These are phyloP conservation scores for Fusarium incarnatum DNA, from an alignment of 2,329 filamentous ascomycete genomes.

Conservation along the genomic window DNA sequence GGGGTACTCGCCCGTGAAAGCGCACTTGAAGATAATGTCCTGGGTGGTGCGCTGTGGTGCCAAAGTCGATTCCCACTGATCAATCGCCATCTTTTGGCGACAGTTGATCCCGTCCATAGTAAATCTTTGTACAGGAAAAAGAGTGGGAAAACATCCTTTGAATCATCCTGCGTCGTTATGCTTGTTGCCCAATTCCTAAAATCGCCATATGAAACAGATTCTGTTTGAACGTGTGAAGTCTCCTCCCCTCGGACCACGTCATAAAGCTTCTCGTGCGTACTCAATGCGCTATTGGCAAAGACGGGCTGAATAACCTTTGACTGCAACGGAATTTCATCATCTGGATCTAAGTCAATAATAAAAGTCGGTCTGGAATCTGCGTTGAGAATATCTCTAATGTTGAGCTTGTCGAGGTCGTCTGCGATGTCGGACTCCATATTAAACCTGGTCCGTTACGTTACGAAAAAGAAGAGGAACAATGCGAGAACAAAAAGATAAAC, in stretches of 20 bases:
- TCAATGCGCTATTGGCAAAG: conserved; percentile 53
- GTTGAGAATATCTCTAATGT: conserved; percentile 60
- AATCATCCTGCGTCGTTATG: conserved; percentile 57
- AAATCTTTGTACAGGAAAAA: conserved; percentile 52
- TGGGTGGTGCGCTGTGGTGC: conserved; percentile 24
- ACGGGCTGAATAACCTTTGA: conserved; percentile 47
- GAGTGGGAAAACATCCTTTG: conserved; percentile 58
- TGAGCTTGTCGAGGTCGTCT: conserved; percentile 46
- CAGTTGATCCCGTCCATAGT: conserved; percentile 55
- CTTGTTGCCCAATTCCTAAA: conserved; percentile 58
- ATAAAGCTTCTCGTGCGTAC: conserved; percentile 49
- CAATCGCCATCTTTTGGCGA: conserved; percentile 54
- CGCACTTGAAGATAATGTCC: conserved; percentile 2
- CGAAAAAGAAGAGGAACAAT: neutral
- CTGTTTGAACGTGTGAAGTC: neutral
- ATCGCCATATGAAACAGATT: conserved; percentile 44
- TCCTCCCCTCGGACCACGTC: conserved; percentile 46
- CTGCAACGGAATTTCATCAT: conserved; percentile 38
- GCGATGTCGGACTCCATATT: conserved; percentile 30
- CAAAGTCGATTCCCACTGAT: conserved; percentile 56
- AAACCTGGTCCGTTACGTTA: too few species aligned
- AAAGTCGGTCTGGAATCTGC: conserved; percentile 55
- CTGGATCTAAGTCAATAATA: conserved; percentile 54
- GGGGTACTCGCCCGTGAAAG: neutral
- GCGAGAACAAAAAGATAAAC: neutral